Conservation (phyloP, 768 basidiomycete genomes). For the Coprinopsis cinerea region DNA sequence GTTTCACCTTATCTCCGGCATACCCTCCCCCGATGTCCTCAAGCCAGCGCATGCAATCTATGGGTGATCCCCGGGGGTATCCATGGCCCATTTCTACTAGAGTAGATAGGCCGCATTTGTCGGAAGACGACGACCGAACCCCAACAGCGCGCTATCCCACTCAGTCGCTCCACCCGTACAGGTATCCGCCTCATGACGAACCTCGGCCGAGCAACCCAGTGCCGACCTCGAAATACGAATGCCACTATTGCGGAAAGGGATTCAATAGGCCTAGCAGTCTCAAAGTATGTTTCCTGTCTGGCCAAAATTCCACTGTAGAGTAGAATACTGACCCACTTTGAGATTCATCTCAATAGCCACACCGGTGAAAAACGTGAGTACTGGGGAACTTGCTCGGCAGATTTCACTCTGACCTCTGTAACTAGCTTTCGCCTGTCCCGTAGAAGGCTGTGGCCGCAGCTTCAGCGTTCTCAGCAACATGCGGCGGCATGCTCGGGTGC, state of each 20-base stretch:
- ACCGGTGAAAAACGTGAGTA: conserved; percentile 79
- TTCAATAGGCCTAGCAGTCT: conserved; percentile 82
- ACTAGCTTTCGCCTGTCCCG: conserved; percentile 70
- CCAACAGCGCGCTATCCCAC: conserved; percentile 24
- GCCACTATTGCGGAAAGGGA: conserved; percentile 71
- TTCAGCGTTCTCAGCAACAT: conserved; percentile 88
- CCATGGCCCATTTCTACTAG: conserved; percentile 25
- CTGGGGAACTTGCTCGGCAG: conserved; percentile 5
- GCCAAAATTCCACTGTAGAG: not conserved
- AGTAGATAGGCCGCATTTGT: conserved; percentile 14
- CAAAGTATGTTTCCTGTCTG: conserved; percentile 42
- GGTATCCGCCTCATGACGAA: conserved; percentile 13
- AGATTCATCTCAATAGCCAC: conserved; percentile 84
- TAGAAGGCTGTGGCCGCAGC: conserved; percentile 69
- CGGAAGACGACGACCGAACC: conserved; percentile 31
- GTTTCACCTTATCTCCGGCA: conserved; percentile 5
- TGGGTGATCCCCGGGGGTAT: conserved; percentile 12
- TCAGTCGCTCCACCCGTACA: not conserved
- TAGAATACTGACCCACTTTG: not conserved
- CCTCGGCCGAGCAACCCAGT: conserved; percentile 4
- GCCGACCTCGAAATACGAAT: conserved; percentile 58
- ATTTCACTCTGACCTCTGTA: conserved; percentile 11
- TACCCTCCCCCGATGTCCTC: conserved; percentile 11
- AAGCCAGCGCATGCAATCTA: conserved; percentile 8
- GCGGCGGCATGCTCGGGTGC: conserved; percentile 78